phyloP scores from a whole-genome alignment of 768 basidiomycete species.

The Hygrocybe coccinea region DNA sequence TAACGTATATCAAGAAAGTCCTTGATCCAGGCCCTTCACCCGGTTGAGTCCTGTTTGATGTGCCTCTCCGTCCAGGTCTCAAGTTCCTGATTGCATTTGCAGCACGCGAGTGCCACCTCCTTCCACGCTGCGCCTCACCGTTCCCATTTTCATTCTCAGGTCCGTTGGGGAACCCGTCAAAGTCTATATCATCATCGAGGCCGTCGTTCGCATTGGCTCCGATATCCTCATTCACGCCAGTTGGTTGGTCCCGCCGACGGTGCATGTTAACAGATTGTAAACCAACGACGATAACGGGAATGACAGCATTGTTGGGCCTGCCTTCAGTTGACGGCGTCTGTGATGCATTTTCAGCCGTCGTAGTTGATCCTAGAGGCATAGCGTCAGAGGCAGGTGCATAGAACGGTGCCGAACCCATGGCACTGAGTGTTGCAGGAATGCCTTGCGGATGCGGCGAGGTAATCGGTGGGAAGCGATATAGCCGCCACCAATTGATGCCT shows the following conservation, averaged over 20 bases:
- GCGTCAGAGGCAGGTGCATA: neutral
- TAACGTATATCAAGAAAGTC: slow-evolving; percentile 88
- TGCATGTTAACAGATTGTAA: slow-evolving; percentile 64
- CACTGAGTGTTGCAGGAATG: neutral
- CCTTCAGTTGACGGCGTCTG: slow-evolving; percentile 8
- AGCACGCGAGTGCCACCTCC: slow-evolving; percentile 58
- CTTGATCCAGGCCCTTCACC: slow-evolving; percentile 41
- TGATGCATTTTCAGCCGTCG: neutral
- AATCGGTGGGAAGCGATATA: slow-evolving; percentile 78
- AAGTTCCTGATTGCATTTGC: slow-evolving; percentile 58
- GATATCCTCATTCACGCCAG: slow-evolving; percentile 4
- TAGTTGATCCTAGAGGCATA: neutral
- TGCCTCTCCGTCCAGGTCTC: slow-evolving; percentile 35
- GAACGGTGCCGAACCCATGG: neutral
- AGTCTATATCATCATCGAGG: slow-evolving; percentile 7
- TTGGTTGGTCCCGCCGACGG: slow-evolving; percentile 30
- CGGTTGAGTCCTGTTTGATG: slow-evolving; percentile 12
- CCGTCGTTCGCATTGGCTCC: slow-evolving; percentile 5
- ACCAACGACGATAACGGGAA: slow-evolving; percentile 81
- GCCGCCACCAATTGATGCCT: slow-evolving; percentile 74
- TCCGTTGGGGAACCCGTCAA: neutral
- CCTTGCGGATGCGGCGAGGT: slow-evolving; percentile 30
- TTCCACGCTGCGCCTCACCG: slow-evolving; percentile 7
- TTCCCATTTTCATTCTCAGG: slow-evolving; percentile 14
- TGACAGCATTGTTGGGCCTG: slow-evolving; percentile 43